Percentiles rank a stretch among this genome's conserved stretches.
phyloP scores from a whole-genome alignment of 441 rosid genomes.

The Pelargonium fulgidum region DNA sequence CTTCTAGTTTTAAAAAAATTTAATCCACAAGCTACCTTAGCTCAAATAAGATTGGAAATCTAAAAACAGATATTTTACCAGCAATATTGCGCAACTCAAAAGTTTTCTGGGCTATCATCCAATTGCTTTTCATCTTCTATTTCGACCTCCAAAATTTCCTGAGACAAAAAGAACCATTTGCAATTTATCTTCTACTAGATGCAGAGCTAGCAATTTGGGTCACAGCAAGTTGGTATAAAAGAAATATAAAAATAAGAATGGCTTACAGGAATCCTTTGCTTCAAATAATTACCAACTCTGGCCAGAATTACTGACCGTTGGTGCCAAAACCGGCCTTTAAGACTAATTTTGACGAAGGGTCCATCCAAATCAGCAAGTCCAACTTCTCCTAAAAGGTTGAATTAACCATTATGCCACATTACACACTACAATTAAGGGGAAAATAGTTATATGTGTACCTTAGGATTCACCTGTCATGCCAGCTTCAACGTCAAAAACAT shows the following conservation, averaged over 20 bases:
- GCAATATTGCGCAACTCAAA: conserved; percentile 30
- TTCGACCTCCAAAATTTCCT: conserved; percentile 85
- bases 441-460: background rate
- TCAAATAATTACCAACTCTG: conserved; percentile 76
- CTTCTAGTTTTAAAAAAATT: too few relatives aligned
- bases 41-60: background rate
- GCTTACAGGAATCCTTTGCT: conserved; percentile 84
- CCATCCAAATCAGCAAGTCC: conserved; percentile 88
- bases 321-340: conserved; percentile 88
- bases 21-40: too few relatives aligned
- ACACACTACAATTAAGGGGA: background rate
- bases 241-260: background rate
- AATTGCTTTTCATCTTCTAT: conserved; percentile 84
- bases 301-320: conserved; percentile 66
- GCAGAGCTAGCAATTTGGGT: too few relatives aligned
- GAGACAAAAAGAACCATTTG: conserved; percentile 3
- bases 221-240: too few relatives aligned
- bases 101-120: conserved; percentile 86
- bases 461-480: conserved; percentile 68
- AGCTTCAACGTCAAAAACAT: conserved; percentile 59
- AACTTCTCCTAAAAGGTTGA: conserved; percentile 38
- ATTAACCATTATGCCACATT: background rate
- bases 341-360: conserved; percentile 79
- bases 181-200: background rate
- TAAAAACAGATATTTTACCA: background rate